Evolutionary conservation across 768 basidiomycete genomes (phyloP).

Genomic region (Melanogaster broomeanus): DNA sequence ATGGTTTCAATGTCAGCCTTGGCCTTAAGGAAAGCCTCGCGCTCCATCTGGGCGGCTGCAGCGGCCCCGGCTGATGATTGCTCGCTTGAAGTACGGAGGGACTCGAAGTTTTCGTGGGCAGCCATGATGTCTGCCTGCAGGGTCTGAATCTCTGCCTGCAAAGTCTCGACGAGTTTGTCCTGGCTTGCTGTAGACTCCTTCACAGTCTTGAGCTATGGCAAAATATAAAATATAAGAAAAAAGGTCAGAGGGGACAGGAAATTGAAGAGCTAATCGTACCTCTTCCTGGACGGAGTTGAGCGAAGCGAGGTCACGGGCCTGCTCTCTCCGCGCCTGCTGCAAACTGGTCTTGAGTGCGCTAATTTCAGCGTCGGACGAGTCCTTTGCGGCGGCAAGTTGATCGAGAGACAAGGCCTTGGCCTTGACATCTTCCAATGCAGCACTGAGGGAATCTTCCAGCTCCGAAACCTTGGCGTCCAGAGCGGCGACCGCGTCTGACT

Average conservation of each 20-base stretch:
- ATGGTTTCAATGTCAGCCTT: constrained; percentile 61
- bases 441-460: constrained; percentile 51
- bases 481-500: constrained; percentile 47
- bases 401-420: constrained; percentile 45
- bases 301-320: constrained; percentile 23
- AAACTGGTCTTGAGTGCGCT: constrained; percentile 43
- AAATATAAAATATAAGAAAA: too few species aligned
- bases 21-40: constrained; percentile 62
- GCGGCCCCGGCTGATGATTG: constrained; percentile 44
- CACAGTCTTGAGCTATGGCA: constrained; percentile 51
- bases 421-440: constrained; percentile 47
- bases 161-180: constrained; percentile 44
- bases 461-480: constrained; percentile 55
- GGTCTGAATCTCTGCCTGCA: constrained; percentile 51
- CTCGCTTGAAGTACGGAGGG: constrained; percentile 47
- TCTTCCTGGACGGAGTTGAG: constrained; percentile 48
- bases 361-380: constrained; percentile 50
- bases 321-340: constrained; percentile 35
- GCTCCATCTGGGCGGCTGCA: constrained; percentile 59
- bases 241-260: constrained; percentile 3
- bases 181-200: constrained; percentile 44
- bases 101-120: constrained; percentile 55
- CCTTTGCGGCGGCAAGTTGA: constrained; percentile 52
- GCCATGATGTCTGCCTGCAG: constrained; percentile 52
- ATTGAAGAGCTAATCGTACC: constrained; percentile 38